Percentiles rank a stretch among this genome's conserved stretches.
Evolutionary conservation across 495 filamentous ascomycete species (phyloP).

Genomic region (Penicillium silybi): DNA sequence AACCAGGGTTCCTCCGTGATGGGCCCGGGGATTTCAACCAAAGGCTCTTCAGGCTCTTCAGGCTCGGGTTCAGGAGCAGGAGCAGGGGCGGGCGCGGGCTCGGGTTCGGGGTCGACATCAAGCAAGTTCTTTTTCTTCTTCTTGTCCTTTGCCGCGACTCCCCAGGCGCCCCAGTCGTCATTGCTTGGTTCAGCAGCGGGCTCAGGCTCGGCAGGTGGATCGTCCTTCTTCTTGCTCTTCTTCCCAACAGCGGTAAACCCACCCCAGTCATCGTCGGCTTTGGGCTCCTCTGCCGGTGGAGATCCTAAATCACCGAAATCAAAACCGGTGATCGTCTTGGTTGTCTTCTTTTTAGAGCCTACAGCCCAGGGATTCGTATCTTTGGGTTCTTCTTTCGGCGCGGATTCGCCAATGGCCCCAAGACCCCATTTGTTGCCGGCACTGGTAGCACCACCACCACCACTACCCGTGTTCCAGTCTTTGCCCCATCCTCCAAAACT

Average conservation of each 20-base stretch:
- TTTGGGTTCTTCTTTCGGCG: slow-evolving; percentile 32
- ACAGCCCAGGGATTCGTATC: slow-evolving; percentile 41
- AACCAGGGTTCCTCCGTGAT: slow-evolving; percentile 17
- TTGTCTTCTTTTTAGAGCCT: slow-evolving; percentile 34
- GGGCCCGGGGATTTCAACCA: not conserved
- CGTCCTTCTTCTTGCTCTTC: slow-evolving; percentile 17
- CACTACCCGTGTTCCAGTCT: slow-evolving; percentile 35
- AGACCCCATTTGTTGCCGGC: slow-evolving; percentile 27
- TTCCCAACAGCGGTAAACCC: slow-evolving; percentile 15
- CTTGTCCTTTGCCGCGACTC: slow-evolving; percentile 21
- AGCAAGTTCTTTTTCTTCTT: slow-evolving; percentile 28
- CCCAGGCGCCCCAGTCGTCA: slow-evolving; percentile 29
- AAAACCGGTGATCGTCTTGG: slow-evolving; percentile 34
- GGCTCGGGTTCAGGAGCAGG: slow-evolving; percentile 11
- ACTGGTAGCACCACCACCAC: not conserved
- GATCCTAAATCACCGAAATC: slow-evolving; percentile 44
- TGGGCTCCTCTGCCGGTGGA: slow-evolving; percentile 22
- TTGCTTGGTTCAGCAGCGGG: slow-evolving; percentile 18
- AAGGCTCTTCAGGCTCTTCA: slow-evolving; percentile 7
- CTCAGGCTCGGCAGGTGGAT: slow-evolving; percentile 6
- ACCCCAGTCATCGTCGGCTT: slow-evolving; percentile 18
- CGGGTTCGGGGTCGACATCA: slow-evolving; percentile 22
- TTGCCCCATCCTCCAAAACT: slow-evolving; percentile 46
- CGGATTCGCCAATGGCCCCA: slow-evolving; percentile 28
- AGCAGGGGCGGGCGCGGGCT: slow-evolving; percentile 24